These are phyloP conservation scores for Hanseniaspora meyeri DNA, from an alignment of 805 yeast species.

Conservation along the genomic window DNA sequence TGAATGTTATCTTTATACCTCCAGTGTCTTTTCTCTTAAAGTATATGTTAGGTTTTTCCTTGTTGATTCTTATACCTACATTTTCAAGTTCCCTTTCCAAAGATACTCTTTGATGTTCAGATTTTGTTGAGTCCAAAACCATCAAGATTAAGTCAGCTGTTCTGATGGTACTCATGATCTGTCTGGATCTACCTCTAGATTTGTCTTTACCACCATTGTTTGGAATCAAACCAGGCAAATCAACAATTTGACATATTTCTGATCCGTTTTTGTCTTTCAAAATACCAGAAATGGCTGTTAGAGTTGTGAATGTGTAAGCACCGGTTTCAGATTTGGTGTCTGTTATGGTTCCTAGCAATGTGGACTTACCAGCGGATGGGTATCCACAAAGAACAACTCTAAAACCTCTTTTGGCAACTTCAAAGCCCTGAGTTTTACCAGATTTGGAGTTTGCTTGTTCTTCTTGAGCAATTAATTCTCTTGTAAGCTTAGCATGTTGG, in stretches of 20 bases:
- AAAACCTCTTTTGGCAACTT: conserved; percentile 90
- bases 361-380: conserved; percentile 95
- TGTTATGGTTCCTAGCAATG: conserved; percentile 77
- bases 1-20: conserved; percentile 73
- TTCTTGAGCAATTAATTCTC: conserved; percentile 75
- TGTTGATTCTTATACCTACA: conserved; percentile 84
- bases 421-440: conserved; percentile 65
- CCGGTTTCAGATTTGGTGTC: conserved; percentile 92
- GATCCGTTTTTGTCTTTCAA: conserved; percentile 82
- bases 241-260: conserved; percentile 82
- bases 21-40: conserved; percentile 76
- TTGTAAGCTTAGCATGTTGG: conserved; percentile 80
- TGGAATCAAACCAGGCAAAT: conserved; percentile 90
- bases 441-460: conserved; percentile 58
- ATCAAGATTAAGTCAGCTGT: conserved; percentile 86
- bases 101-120: conserved; percentile 75
- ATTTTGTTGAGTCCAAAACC: conserved; percentile 93
- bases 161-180: conserved; percentile 90
- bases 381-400: conserved; percentile 90
- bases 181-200: conserved; percentile 95
- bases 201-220: conserved; percentile 97
- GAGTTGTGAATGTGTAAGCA: conserved; percentile 85
- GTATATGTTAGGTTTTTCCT: conserved; percentile 61
- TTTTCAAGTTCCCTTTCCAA: conserved; percentile 82
- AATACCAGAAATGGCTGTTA: conserved; percentile 94